Percentiles rank a stretch among this genome's conserved stretches.
phyloP scores from a whole-genome alignment of 148 eudicot genomes.

The Fagopyrum esculentum region DNA sequence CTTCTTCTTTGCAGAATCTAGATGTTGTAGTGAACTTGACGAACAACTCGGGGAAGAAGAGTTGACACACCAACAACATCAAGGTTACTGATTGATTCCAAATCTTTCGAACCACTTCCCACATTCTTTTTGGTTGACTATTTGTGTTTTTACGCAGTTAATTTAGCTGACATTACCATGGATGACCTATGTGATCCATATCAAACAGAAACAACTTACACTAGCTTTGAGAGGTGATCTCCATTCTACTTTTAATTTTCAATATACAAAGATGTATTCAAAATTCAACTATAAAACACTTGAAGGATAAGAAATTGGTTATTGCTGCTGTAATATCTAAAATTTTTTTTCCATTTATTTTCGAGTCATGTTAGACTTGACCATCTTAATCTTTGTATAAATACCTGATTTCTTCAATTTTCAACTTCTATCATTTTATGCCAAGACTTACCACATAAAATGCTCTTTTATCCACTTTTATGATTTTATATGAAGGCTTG shows the following conservation, averaged over 20 bases:
- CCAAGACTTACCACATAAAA: too few species aligned
- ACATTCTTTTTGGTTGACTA: not conserved
- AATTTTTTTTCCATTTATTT: too few species aligned
- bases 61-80: slow-evolving; percentile 47
- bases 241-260: not conserved
- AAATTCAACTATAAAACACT: too few species aligned
- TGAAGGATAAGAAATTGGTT: too few species aligned
- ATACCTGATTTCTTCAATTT: too few species aligned
- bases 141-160: slow-evolving; percentile 39
- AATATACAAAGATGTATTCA: not conserved
- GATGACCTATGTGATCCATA: slow-evolving; percentile 44
- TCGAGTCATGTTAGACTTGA: too few species aligned
- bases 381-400: too few species aligned
- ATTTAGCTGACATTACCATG: slow-evolving; percentile 73
- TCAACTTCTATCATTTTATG: too few species aligned
- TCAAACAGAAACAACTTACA: slow-evolving; percentile 39
- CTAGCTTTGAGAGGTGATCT: slow-evolving; percentile 75
- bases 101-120: not conserved
- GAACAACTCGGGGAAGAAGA: slow-evolving; percentile 39
- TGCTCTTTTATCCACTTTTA: too few species aligned
- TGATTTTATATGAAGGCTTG: too few species aligned
- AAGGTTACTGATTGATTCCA: slow-evolving; percentile 40
- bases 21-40: slow-evolving; percentile 60
- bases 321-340: too few species aligned
- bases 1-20: slow-evolving; percentile 45